phyloP scores from a whole-genome alignment of 2,329 filamentous ascomycete species.

The Claviceps sp. region DNA sequence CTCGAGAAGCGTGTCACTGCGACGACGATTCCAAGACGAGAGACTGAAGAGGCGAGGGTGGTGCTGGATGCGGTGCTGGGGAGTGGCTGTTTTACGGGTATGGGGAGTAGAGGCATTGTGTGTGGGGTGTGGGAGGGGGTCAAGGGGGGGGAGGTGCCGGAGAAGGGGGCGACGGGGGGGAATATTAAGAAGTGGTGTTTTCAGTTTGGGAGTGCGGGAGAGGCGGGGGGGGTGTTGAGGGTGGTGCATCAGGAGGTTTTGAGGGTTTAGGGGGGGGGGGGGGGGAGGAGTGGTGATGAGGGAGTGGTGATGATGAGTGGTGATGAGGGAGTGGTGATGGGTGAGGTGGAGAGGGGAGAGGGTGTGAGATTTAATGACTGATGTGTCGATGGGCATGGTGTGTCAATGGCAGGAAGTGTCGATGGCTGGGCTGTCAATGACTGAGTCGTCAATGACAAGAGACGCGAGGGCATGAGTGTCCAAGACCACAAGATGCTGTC shows the following conservation, averaged over 20 bases:
- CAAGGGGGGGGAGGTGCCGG: slow-evolving; percentile 45
- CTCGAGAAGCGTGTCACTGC: slow-evolving; percentile 80
- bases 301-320: too few relatives aligned
- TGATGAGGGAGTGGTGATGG: too few relatives aligned
- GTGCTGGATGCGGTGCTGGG: slow-evolving; percentile 75
- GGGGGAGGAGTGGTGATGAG: not conserved
- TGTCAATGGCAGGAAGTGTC: too few relatives aligned
- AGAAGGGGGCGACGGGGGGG: slow-evolving; percentile 37
- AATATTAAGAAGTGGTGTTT: slow-evolving; percentile 52
- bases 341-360: too few relatives aligned
- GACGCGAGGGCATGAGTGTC: too few relatives aligned
- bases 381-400: too few relatives aligned
- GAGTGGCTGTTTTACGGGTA: slow-evolving; percentile 70
- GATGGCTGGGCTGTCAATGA: too few relatives aligned
- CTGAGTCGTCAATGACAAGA: too few relatives aligned
- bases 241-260: slow-evolving; percentile 44
- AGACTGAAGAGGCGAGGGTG: slow-evolving; percentile 41
- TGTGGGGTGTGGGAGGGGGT: slow-evolving; percentile 77
- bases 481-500: too few relatives aligned
- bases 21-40: slow-evolving; percentile 52
- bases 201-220: slow-evolving; percentile 39
- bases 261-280: slow-evolving; percentile 8
- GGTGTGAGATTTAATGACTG: not conserved
- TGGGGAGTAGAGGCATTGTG: slow-evolving; percentile 76
- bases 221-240: slow-evolving; percentile 42